A percentile compares a stretch with the other conserved stretches of the same genome.
Evolutionary conservation across 768 basidiomycete genomes (phyloP).

Genomic region (Erythrobasidium yunnanense): DNA sequence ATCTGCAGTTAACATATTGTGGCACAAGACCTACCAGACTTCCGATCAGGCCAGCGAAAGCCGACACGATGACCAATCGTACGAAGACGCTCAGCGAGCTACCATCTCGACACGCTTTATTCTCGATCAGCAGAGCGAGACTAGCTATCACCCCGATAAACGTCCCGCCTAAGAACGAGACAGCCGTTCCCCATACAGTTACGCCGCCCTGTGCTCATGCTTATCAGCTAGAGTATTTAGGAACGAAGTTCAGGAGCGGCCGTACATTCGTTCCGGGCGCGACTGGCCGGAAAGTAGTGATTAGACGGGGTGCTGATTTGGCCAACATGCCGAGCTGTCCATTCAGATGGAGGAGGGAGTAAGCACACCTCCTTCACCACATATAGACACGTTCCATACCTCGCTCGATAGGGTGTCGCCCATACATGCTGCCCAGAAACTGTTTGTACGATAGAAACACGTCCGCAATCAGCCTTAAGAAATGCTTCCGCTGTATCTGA

Average conservation of each 20-base stretch:
- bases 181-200: slow-evolving; percentile 6
- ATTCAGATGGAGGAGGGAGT: neutral
- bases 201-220: slow-evolving; percentile 2
- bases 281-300: neutral
- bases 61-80: neutral
- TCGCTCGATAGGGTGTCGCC: slow-evolving; percentile 7
- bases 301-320: neutral
- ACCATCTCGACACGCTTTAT: neutral
- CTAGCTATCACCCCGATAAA: neutral
- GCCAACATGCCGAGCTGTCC: slow-evolving; percentile 12
- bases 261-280: slow-evolving; percentile 11
- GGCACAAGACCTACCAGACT: slow-evolving; percentile 4
- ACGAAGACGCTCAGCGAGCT: neutral
- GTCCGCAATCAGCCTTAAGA: neutral
- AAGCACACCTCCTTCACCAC: neutral
- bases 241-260: neutral
- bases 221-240: neutral
- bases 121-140: neutral
- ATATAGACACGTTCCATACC: neutral
- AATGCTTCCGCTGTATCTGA: neutral
- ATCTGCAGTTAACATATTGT: neutral
- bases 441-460: neutral
- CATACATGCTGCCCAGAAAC: slow-evolving; percentile 25
- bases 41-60: neutral
- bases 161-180: neutral